Evolutionary conservation across 257 asterid genomes (phyloP), one percentile per base, ranked within the genome.

Genomic region (Mentha longifolia): DNA sequence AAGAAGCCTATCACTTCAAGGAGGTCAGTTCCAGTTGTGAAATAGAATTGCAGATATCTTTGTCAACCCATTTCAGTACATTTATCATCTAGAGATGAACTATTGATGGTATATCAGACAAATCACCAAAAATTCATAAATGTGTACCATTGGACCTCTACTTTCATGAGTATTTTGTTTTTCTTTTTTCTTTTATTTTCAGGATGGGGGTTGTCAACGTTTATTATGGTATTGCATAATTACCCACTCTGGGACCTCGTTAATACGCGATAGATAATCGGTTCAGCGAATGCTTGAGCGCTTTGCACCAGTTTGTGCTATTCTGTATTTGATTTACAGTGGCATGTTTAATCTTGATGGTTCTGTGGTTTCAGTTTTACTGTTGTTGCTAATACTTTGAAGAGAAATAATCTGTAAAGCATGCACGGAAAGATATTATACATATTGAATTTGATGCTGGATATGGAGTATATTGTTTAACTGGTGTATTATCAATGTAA

Each of bases 1-100:
- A 69, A 82, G 96, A 85, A 87, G 76, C 77, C 77, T 84, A 72
- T 80, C 96, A 57, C 84, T 89, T 69, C 85, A 62, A 77, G 87
- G 80, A 87, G 95, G 95, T 89, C 74, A 72, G 80, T 77, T 67
- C 68, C 73, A 46, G 65, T 70, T 57, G 35, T 61, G 70, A 74
- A 65, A 66, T 70, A 70, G 72, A 72, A 39, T 45, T 57, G 70
- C 51, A 25, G 33, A 47, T 81, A 51, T 62, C 30, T 46, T 41
- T 55, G 41, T 74, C 35, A 13, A 58, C 47, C 66, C 51, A 35
- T 43, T 58, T 22, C 10, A 65, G 54, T 65, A 50, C 25, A 33
- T 49, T 61, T 71, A 11, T 62, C 61, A 22, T 73, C 58, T 64
- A 13, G 20, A 58, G 60, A 59, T 59, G 60, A 51, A 46, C 47